These are phyloP conservation scores for Letharia columbiana DNA, from an alignment of 495 filamentous ascomycete species.

Conservation along the genomic window DNA sequence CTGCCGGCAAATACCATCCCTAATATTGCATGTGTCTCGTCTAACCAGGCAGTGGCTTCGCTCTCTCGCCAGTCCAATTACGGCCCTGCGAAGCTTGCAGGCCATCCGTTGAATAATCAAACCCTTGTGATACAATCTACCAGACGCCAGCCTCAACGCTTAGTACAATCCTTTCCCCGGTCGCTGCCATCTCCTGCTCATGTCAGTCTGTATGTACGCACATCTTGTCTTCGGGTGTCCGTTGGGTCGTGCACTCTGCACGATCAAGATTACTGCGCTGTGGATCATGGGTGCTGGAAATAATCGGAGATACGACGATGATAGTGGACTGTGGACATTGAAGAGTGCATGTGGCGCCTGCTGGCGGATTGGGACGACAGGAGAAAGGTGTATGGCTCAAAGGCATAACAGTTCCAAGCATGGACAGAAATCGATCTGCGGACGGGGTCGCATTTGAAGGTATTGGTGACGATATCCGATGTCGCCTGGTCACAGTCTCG, in stretches of 20 bases:
- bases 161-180: not conserved
- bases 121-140: not conserved
- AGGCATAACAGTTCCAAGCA: not conserved
- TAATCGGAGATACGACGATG: not conserved
- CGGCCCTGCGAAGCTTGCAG: not conserved
- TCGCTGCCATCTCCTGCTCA: not conserved
- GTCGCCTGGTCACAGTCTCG: not conserved
- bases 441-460: not conserved
- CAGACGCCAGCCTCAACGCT: not conserved
- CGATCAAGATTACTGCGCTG: not conserved
- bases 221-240: not conserved
- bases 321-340: not conserved
- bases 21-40: too few relatives aligned
- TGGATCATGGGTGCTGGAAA: not conserved
- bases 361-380: not conserved
- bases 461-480: not conserved
- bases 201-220: not conserved
- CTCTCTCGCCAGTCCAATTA: not conserved
- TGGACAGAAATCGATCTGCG: not conserved
- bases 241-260: not conserved
- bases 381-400: not conserved
- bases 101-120: not conserved
- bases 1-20: not conserved
- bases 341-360: not conserved
- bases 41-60: not conserved